Percentiles rank a stretch among this genome's conserved stretches.
Conservation (phyloP, 495 filamentous ascomycete genomes). For the Aspergillus kassunensis region DNA sequence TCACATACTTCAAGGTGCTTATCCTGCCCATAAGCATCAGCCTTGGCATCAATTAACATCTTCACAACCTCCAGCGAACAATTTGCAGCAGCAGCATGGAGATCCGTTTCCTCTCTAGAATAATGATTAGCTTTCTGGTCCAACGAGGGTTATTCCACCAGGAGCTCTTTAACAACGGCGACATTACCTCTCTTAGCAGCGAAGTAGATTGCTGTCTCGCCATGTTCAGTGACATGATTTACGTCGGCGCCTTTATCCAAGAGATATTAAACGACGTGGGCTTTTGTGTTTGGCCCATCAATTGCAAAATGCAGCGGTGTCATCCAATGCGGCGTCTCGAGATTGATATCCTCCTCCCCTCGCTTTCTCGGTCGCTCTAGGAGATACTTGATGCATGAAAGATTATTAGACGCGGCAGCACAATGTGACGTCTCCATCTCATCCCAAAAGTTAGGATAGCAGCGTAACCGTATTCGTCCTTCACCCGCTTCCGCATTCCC, state of each 20-base stretch:
- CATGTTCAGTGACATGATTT: not conserved
- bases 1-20: not conserved
- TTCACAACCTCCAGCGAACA: not conserved
- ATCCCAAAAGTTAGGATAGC: too few relatives aligned
- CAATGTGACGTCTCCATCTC: too few relatives aligned
- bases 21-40: not conserved
- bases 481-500: too few relatives aligned
- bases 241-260: not conserved
- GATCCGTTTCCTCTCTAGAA: not conserved
- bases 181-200: not conserved
- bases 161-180: not conserved
- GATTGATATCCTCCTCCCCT: not conserved
- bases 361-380: too few relatives aligned
- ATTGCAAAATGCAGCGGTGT: constrained; percentile 1
- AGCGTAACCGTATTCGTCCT: too few relatives aligned
- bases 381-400: too few relatives aligned
- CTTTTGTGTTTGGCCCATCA: not conserved
- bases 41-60: not conserved
- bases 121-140: too few relatives aligned
- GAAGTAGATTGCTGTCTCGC: not conserved
- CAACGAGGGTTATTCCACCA: not conserved
- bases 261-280: not conserved
- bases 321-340: not conserved
- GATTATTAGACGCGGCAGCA: too few relatives aligned
- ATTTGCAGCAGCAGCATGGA: constrained; percentile 1